phyloP scores from a whole-genome alignment of 768 basidiomycete genomes.

The Lactarius sp. region DNA sequence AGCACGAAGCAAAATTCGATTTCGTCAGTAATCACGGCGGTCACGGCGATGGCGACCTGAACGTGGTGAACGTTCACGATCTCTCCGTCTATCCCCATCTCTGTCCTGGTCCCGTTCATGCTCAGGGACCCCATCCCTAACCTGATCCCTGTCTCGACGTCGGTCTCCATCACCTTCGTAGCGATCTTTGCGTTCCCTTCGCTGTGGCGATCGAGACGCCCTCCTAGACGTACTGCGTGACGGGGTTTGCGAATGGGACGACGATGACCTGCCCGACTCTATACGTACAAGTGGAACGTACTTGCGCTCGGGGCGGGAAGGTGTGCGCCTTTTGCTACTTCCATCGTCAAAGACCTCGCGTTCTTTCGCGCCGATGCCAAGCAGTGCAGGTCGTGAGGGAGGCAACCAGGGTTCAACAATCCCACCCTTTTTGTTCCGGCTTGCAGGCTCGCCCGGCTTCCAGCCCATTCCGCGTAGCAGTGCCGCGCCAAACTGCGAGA shows the following conservation, averaged over 20 bases:
- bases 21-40: constrained; percentile 1
- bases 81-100: constrained; percentile 12
- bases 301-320: constrained; percentile 57
- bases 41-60: constrained; percentile 12
- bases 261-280: constrained; percentile 38
- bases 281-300: constrained; percentile 81
- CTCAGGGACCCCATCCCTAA: constrained; percentile 5
- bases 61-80: constrained; percentile 14
- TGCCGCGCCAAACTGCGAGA: constrained; percentile 90
- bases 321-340: constrained; percentile 41
- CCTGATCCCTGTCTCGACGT: constrained; percentile 5
- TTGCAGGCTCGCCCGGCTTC: constrained; percentile 76
- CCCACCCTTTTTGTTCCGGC: constrained; percentile 47
- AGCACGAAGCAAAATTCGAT: neutral
- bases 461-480: constrained; percentile 96
- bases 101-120: constrained; percentile 28
- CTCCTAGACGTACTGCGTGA: constrained; percentile 15
- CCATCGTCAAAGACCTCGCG: constrained; percentile 68
- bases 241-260: constrained; percentile 6
- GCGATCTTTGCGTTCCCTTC: constrained; percentile 10
- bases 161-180: constrained; percentile 2
- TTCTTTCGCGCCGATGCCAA: constrained; percentile 95
- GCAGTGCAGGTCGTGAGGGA: constrained; percentile 70
- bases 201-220: constrained; percentile 3
- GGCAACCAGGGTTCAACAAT: constrained; percentile 79